phyloP scores from a whole-genome alignment of 768 basidiomycete genomes.

The Rhodotorula kratochvilovae region DNA sequence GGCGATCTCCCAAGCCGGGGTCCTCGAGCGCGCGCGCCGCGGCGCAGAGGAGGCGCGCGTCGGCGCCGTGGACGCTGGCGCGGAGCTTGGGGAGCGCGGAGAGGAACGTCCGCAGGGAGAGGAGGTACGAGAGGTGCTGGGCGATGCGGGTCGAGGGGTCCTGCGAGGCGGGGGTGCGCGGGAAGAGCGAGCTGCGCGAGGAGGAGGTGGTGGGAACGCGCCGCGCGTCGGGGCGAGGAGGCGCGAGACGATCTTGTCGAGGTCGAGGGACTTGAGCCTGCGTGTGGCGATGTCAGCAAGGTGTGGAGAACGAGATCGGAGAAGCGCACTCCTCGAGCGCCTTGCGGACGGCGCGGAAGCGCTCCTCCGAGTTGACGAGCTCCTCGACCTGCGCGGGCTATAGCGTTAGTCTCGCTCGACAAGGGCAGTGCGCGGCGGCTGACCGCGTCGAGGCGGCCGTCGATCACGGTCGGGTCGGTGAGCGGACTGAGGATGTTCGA shows the following conservation, averaged over 20 bases:
- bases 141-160: conserved; percentile 39
- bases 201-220: neutral
- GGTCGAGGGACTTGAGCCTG: conserved; percentile 70
- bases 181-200: conserved; percentile 1
- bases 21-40: conserved; percentile 71
- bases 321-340: conserved; percentile 54
- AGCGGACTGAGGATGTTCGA: conserved; percentile 39
- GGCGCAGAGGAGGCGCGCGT: conserved; percentile 60
- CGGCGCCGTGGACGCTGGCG: conserved; percentile 59
- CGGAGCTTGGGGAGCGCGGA: conserved; percentile 62
- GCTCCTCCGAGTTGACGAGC: conserved; percentile 69
- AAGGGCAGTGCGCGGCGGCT: conserved; percentile 49
- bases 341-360: conserved; percentile 63
- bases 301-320: neutral
- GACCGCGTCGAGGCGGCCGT: conserved; percentile 79
- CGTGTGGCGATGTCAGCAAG: neutral
- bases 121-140: conserved; percentile 61
- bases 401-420: conserved; percentile 12
- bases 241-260: conserved; percentile 71
- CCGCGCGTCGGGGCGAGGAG: conserved; percentile 8
- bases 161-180: neutral
- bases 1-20: conserved; percentile 63
- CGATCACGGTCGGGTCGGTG: conserved; percentile 53
- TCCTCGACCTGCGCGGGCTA: conserved; percentile 52
- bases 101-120: conserved; percentile 70